Evolutionary conservation across 2,329 filamentous ascomycete genomes (phyloP).

Genomic region (Penicillium expansum): DNA sequence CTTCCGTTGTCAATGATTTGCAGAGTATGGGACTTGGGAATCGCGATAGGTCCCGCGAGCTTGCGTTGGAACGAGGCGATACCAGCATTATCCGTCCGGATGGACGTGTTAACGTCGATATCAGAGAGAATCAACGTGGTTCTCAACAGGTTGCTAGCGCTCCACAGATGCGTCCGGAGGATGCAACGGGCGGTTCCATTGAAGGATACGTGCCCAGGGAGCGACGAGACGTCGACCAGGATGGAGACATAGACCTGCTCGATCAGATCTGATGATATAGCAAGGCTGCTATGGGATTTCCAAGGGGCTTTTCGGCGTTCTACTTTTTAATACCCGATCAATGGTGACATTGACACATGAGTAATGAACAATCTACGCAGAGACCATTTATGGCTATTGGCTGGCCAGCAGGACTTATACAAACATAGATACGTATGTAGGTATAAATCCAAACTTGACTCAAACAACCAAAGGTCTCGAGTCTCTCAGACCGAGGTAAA

Average conservation of each 20-base stretch:
- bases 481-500: conserved; percentile 1
- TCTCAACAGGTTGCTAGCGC: conserved; percentile 20
- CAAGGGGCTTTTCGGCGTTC: conserved; percentile 13
- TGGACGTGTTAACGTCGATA: conserved; percentile 34
- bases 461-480: conserved; percentile 10
- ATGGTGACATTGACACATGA: conserved; percentile 10
- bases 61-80: conserved; percentile 39
- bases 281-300: conserved; percentile 19
- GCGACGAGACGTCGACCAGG: conserved; percentile 21
- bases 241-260: conserved; percentile 52
- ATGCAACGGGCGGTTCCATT: conserved; percentile 40
- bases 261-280: conserved; percentile 34
- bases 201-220: conserved; percentile 42
- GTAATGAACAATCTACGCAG: conserved; percentile 19
- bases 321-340: conserved; percentile 21
- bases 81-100: conserved; percentile 22
- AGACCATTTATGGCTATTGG: conserved; percentile 8
- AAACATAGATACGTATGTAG: not conserved
- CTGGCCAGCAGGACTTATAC: conserved; percentile 3
- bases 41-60: conserved; percentile 26
- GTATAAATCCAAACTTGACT: conserved; percentile 2
- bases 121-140: conserved; percentile 33
- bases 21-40: conserved; percentile 29
- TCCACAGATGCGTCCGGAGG: conserved; percentile 35
- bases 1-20: conserved; percentile 27